Conservation (phyloP, 768 basidiomycete genomes). For the Boletellus ananiceps region DNA sequence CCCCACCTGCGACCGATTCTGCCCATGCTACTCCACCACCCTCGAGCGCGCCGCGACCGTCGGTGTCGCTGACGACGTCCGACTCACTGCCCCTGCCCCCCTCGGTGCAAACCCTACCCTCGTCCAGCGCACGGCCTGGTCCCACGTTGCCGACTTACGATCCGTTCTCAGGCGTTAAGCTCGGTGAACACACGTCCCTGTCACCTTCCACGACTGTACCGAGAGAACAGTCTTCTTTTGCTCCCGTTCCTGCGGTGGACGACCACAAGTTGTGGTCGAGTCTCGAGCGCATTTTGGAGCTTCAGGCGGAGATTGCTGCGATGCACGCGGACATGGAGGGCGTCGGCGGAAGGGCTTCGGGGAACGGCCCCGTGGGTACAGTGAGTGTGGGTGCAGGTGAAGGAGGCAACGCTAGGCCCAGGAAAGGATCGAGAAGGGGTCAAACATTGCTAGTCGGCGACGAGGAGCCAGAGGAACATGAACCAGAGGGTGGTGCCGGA, state of each 20-base stretch:
- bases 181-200: constrained; percentile 18
- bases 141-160: constrained; percentile 26
- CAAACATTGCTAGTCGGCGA: constrained; percentile 33
- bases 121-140: not conserved
- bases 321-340: constrained; percentile 77
- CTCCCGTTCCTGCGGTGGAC: constrained; percentile 15
- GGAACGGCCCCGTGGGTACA: constrained; percentile 1
- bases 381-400: constrained; percentile 7
- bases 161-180: constrained; percentile 30
- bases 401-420: constrained; percentile 12
- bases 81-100: constrained; percentile 12
- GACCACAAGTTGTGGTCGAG: constrained; percentile 63
- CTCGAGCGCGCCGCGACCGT: constrained; percentile 7
- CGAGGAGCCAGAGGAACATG: constrained; percentile 21
- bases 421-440: constrained; percentile 28
- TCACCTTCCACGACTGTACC: constrained; percentile 6
- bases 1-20: constrained; percentile 1
- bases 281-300: constrained; percentile 61
- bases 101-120: constrained; percentile 3
- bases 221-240: constrained; percentile 1
- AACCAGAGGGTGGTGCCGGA: constrained; percentile 9
- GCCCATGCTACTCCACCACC: not conserved
- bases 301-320: constrained; percentile 67
- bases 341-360: constrained; percentile 27
- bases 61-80: constrained; percentile 11